Percentiles rank a stretch among this genome's conserved stretches.
phyloP scores from a whole-genome alignment of 2,329 filamentous ascomycete genomes.

The Hymenoscyphus repandus region DNA sequence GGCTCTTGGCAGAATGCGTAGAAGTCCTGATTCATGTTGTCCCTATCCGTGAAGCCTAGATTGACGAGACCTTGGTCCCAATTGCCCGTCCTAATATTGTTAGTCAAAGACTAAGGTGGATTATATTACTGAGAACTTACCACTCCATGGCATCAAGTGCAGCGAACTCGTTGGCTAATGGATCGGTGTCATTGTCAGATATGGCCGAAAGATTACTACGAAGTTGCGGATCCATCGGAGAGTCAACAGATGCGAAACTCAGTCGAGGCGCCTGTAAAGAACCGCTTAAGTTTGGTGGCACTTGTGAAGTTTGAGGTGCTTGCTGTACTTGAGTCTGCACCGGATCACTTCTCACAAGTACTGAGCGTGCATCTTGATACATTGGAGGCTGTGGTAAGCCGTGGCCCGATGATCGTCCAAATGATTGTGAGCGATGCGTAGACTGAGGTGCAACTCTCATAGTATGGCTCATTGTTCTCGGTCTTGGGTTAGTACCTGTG shows the following conservation, averaged over 20 bases:
- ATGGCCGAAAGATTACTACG: slow-evolving; percentile 20
- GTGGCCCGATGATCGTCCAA: slow-evolving; percentile 15
- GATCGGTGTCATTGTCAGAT: slow-evolving; percentile 35
- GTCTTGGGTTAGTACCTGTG: slow-evolving; percentile 8
- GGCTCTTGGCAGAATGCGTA: slow-evolving; percentile 30
- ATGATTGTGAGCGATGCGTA: slow-evolving; percentile 13
- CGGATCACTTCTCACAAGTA: slow-evolving; percentile 1
- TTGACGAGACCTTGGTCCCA: slow-evolving; percentile 32
- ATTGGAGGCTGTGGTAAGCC: slow-evolving; percentile 14
- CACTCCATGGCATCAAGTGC: slow-evolving; percentile 49
- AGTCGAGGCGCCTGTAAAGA: background rate
- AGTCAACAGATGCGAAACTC: slow-evolving; percentile 3
- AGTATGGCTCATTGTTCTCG: slow-evolving; percentile 7
- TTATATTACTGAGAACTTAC: slow-evolving; percentile 22
- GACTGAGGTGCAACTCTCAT: slow-evolving; percentile 4
- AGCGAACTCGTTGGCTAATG: slow-evolving; percentile 52
- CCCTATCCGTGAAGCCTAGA: slow-evolving; percentile 32
- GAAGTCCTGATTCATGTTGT: slow-evolving; percentile 32
- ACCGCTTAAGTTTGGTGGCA: background rate
- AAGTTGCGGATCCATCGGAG: slow-evolving; percentile 9
- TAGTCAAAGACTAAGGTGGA: slow-evolving; percentile 5
- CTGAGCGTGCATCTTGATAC: slow-evolving; percentile 19
- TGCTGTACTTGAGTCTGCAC: background rate
- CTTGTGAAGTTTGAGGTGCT: background rate
- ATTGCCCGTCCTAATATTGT: slow-evolving; percentile 26